Base-by-base conservation (phyloP, 2,329 filamentous ascomycete genomes). In the Scedosporium dehoogii region DNA sequence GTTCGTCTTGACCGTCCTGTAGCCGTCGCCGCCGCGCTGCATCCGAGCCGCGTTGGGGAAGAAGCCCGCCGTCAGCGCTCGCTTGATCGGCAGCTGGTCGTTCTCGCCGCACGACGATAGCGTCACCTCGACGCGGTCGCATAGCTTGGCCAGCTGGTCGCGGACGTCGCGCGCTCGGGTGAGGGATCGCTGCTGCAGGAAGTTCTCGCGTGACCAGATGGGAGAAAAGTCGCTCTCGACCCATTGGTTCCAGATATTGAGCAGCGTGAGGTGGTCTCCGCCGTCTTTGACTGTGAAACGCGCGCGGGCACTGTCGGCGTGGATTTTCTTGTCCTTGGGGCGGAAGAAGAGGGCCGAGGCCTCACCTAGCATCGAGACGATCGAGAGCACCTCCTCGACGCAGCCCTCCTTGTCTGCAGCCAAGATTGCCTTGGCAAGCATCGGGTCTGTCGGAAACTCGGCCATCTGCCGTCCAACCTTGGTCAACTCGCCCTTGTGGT, bases 201-300 rank as follows among this genome's bases (percentile, higher is more conserved):
- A 99, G 73, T 97, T 97, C 75, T 97, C 93, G 58, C 88, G 87
- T 0, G 90, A 80, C 92, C 92, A 99, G 56, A 96, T 85, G 61
- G 85, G 87, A 59, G 85, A 90, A 75, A 91, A 99, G 74, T 96
- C 93, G 58, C 85, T 88, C 71, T 97, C 93, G 1, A 92, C 90
- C 89, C 92, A 99, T 73, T 96, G 90, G 69, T 94, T 93, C 86
- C 88, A 99, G 68, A 99, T 88, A 70, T 96, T 96, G 58, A 97
- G 84, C 1, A 96, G 83, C 0, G 91, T 92, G 4, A 94, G 73
- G 69, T 96, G 90, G 71, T 99, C 94, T 51, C 94, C 94, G 56
- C 63, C 63, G 18, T 71, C 92, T 68, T 91, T 91, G 71, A 93
- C 80, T 0, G 91, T 96, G 75, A 97, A 97, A 1, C 93, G 85